Conservation (phyloP, 169 alveolate genomes). For the Cryptosporidium viatorum region DNA sequence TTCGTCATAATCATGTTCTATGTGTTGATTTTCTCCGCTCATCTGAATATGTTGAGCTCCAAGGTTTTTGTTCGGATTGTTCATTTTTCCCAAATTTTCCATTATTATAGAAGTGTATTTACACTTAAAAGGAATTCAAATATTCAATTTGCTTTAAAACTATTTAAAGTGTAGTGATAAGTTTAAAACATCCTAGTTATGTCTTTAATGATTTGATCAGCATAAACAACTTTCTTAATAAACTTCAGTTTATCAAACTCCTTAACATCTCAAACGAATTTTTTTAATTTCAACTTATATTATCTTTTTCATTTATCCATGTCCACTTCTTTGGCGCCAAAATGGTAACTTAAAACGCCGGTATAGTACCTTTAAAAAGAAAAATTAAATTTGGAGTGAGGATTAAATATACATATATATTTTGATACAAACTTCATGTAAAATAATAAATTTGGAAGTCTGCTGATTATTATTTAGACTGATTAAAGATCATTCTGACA, state of each 20-base stretch:
- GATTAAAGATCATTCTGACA: not conserved
- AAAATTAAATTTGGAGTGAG: not conserved
- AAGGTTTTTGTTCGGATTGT: not conserved
- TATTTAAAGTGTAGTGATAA: not conserved
- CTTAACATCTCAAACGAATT: not conserved
- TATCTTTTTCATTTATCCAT: not conserved
- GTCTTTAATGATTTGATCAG: not conserved
- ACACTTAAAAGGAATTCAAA: not conserved
- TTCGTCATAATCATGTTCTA: slow-evolving; percentile 35
- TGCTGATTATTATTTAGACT: no score
- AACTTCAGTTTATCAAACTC: not conserved
- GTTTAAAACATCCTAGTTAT: not conserved
- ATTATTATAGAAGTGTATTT: slow-evolving; percentile 2
- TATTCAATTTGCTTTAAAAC: not conserved
- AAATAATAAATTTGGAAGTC: not conserved
- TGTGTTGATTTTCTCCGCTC: not conserved
- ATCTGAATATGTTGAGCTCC: not conserved
- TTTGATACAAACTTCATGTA: no score
- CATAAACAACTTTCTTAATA: not conserved
- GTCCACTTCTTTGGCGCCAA: slow-evolving; percentile 34
- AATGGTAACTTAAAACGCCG: not conserved
- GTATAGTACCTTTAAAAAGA: not conserved
- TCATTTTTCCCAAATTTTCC: slow-evolving; percentile 23
- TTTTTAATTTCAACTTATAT: not conserved
- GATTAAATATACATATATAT: not conserved